A percentile compares a stretch with the other conserved stretches of the same genome.
phyloP scores from a whole-genome alignment of 2,329 filamentous ascomycete genomes.

The Colletotrichum neosansevieriae region DNA sequence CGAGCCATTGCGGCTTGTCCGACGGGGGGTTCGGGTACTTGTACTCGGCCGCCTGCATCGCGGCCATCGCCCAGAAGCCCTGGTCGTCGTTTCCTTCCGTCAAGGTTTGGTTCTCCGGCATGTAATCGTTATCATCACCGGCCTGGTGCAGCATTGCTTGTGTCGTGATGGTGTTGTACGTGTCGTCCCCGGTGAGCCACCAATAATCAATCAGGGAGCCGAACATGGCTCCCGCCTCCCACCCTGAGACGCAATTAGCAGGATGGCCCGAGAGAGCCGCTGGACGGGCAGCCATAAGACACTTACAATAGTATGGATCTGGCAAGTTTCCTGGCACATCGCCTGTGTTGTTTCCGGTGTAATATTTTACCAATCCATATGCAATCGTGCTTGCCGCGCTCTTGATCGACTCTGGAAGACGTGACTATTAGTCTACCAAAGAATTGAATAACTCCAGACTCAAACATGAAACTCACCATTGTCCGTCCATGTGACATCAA shows the following conservation, averaged over 20 bases:
- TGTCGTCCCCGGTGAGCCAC: slow-evolving; percentile 75
- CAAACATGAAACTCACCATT: slow-evolving; percentile 1
- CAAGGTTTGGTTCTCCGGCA: slow-evolving; percentile 74
- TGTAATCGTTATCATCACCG: slow-evolving; percentile 69
- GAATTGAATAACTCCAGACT: neutral
- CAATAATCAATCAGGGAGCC: slow-evolving; percentile 79
- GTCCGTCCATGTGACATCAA: slow-evolving; percentile 27
- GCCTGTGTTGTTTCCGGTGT: slow-evolving; percentile 68
- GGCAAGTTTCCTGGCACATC: slow-evolving; percentile 69
- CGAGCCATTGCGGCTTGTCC: slow-evolving; percentile 78
- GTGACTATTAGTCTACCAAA: no score
- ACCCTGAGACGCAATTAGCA: slow-evolving; percentile 60
- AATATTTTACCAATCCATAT: slow-evolving; percentile 53
- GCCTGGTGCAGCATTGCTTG: slow-evolving; percentile 72
- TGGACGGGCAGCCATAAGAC: slow-evolving; percentile 33
- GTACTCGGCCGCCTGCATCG: slow-evolving; percentile 82
- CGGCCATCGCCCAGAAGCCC: slow-evolving; percentile 86
- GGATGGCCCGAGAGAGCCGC: slow-evolving; percentile 52
- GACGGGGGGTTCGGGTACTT: slow-evolving; percentile 76
- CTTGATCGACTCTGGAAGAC: slow-evolving; percentile 49
- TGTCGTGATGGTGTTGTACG: slow-evolving; percentile 71
- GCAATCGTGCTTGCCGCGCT: slow-evolving; percentile 52
- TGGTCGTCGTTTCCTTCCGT: slow-evolving; percentile 80
- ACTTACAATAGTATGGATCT: slow-evolving; percentile 64
- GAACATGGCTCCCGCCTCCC: slow-evolving; percentile 80